Evolutionary conservation across 306 rosid species (phyloP), one percentile per base, ranked within the genome.

Genomic region (Pterocarpus macrocarpus): DNA sequence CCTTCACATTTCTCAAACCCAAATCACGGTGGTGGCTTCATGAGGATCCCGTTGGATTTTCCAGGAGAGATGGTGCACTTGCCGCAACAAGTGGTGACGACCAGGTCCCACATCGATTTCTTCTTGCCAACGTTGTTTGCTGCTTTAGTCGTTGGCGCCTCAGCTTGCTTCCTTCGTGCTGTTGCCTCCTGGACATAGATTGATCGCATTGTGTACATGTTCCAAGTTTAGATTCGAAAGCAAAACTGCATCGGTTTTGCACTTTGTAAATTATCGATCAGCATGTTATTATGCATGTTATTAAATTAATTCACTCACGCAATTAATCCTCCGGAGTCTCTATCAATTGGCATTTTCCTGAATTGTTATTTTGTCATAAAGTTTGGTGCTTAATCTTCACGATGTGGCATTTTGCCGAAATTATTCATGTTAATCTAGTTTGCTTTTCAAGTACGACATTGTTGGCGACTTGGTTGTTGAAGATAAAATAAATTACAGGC

Each of bases 51-150:
- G 8, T 57, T 90, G 76, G 91, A 90, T 72, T 71, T 88, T 80
- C 95, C 98, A 0, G 75, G 43, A 15, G 92, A 88, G 59, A 85
- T 82, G 52, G 81, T 84, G 70, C 90, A 93, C 76, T 80, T 94
- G 78, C 98, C 94, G 33, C 69, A 87, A 13, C 80, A 76, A 17
- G 74, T 84, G 80, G 92, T 90, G 9, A 83, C 63, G 65, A 81
- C 43, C 56, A 83, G 85, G 7, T 88, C 94, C 7, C 67, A 41
- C 44, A 45, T 89, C 0, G 98, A 94, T 84, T 89, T 92, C 84
- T 89, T 92, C 30, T 85, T 92, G 70, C 98, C 95, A 10, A 86
- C 94, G 2, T 85, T 90, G 50, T 94, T 92, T 76, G 95, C 94
- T 10, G 92, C 95, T 77, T 76, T 90, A 67, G 80, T 75, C 8